Conservation (phyloP, 805 yeast genomes). For the Teunomyces pallodes region DNA sequence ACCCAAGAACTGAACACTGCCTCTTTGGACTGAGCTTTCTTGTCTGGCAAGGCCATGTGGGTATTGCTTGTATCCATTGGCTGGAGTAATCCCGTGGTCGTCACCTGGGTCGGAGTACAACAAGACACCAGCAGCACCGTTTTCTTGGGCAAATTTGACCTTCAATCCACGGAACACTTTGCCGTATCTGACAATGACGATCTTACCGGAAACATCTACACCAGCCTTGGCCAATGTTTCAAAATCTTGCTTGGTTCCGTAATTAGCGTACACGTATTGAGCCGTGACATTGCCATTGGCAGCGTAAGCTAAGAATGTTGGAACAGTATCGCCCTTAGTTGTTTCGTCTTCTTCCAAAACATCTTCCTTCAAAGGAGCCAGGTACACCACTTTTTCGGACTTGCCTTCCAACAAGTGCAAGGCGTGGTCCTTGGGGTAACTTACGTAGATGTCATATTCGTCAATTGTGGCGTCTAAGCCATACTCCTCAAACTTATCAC, state of each 20-base stretch:
- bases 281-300: slow-evolving; percentile 61
- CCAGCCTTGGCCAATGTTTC: slow-evolving; percentile 33
- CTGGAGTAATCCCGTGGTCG: slow-evolving; percentile 53
- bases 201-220: slow-evolving; percentile 50
- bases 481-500: slow-evolving; percentile 45
- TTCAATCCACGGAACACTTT: slow-evolving; percentile 53
- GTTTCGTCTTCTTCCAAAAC: slow-evolving; percentile 39
- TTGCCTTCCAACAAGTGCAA: slow-evolving; percentile 31
- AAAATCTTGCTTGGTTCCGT: slow-evolving; percentile 59
- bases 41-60: slow-evolving; percentile 70
- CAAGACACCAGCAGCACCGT: slow-evolving; percentile 63
- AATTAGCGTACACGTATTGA: slow-evolving; percentile 56
- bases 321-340: slow-evolving; percentile 38
- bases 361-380: slow-evolving; percentile 53
- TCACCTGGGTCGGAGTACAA: slow-evolving; percentile 58
- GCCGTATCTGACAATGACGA: slow-evolving; percentile 58
- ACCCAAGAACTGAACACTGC: slow-evolving; percentile 55
- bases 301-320: slow-evolving; percentile 63
- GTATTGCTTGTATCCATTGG: slow-evolving; percentile 54
- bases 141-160: slow-evolving; percentile 56
- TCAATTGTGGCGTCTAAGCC: slow-evolving; percentile 48
- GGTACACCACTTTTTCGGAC: slow-evolving; percentile 37
- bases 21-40: slow-evolving; percentile 58
- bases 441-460: slow-evolving; percentile 56
- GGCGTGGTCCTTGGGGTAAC: slow-evolving; percentile 47